A percentile compares a stretch with the other conserved stretches of the same genome.
Conservation (phyloP, 2,329 filamentous ascomycete genomes). For the Intubia oerlemansii region DNA sequence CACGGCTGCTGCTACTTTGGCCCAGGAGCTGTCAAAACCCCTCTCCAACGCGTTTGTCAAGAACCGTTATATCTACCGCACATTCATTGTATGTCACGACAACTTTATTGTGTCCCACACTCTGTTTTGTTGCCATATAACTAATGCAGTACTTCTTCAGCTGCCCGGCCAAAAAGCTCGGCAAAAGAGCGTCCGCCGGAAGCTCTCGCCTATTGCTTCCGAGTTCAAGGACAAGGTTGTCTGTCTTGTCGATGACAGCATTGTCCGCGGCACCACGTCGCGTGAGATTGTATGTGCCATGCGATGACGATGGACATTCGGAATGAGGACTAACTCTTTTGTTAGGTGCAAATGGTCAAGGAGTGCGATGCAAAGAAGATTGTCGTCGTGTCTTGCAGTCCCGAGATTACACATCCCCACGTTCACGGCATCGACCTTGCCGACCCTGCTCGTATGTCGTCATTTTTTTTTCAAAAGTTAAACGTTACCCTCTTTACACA, state of each 20-base stretch:
- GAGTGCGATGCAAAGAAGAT: conserved; percentile 20
- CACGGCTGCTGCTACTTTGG: conserved; percentile 56
- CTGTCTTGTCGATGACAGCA: conserved; percentile 69
- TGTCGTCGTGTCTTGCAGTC: conserved; percentile 63
- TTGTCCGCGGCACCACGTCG: conserved; percentile 34
- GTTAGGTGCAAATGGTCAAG: conserved; percentile 8
- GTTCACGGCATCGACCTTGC: conserved; percentile 36
- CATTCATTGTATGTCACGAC: no score
- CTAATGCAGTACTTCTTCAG: no score
- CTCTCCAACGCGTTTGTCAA: conserved; percentile 72
- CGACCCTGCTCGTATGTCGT: no score
- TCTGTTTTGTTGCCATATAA: no score
- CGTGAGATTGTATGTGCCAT: conserved; percentile 40
- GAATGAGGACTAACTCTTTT: no score
- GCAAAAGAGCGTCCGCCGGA: conserved; percentile 72
- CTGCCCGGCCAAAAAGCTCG: conserved; percentile 52
- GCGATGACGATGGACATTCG: no score
- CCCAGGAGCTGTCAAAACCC: conserved; percentile 54
- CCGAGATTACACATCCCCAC: conserved; percentile 66
- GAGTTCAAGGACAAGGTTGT: conserved; percentile 71
- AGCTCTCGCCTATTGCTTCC: conserved; percentile 67
- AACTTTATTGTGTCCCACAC: no score
- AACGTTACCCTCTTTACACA: no score
- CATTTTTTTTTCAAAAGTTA: no score
- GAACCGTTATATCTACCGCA: conserved; percentile 75